phyloP scores from a whole-genome alignment of 2,329 filamentous ascomycete genomes.

The Cercospora zeae-maydis region DNA sequence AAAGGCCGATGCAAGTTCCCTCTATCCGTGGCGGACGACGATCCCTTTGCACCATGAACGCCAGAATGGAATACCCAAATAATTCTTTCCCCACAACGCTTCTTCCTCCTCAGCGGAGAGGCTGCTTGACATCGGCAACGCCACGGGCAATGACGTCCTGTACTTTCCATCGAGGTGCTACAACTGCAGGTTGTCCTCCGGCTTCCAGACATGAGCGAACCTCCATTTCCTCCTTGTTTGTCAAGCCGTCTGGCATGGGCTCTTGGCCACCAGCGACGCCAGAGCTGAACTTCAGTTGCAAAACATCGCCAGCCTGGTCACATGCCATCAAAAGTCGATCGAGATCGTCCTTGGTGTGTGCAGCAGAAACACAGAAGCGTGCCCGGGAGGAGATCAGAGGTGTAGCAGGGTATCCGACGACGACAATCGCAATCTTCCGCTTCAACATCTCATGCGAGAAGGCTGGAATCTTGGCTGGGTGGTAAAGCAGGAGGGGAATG shows the following conservation, averaged over 20 bases:
- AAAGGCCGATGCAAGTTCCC: neutral
- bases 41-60: neutral
- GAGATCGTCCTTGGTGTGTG: slow-evolving; percentile 97
- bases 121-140: slow-evolving; percentile 70
- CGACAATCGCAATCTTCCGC: slow-evolving; percentile 94
- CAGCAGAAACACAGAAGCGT: slow-evolving; percentile 90
- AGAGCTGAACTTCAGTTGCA: slow-evolving; percentile 96
- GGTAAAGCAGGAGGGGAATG: slow-evolving; percentile 89
- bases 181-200: slow-evolving; percentile 49
- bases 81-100: neutral
- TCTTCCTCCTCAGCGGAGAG: slow-evolving; percentile 44
- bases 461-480: slow-evolving; percentile 97
- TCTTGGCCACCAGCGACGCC: slow-evolving; percentile 86
- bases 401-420: slow-evolving; percentile 95
- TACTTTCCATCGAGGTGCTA: slow-evolving; percentile 73
- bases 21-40: neutral
- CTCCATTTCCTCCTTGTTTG: slow-evolving; percentile 68
- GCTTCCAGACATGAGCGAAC: slow-evolving; percentile 51
- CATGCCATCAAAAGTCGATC: slow-evolving; percentile 85
- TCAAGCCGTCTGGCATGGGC: slow-evolving; percentile 67
- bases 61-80: neutral
- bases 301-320: slow-evolving; percentile 84
- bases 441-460: slow-evolving; percentile 98
- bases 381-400: slow-evolving; percentile 91
- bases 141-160: slow-evolving; percentile 70